A percentile compares a stretch with the other conserved stretches of the same genome.
Evolutionary conservation across 1,284 basidiomycete species (phyloP).

Genomic region (Trametes hirsuta): DNA sequence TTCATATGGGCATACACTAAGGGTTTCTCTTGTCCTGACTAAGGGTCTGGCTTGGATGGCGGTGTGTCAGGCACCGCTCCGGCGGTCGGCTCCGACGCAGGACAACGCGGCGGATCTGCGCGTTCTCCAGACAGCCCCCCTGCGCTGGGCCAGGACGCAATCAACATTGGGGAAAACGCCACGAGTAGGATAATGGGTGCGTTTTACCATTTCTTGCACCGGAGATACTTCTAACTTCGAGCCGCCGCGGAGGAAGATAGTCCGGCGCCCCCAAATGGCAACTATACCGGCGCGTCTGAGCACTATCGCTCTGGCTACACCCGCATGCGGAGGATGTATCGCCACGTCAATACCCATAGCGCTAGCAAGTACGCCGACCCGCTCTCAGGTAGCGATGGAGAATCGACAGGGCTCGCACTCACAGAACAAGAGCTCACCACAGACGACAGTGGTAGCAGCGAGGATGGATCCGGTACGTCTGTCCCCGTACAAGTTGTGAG

Average conservation of each 20-base stretch:
- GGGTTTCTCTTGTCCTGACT: not conserved
- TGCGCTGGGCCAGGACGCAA: slow-evolving; percentile 1
- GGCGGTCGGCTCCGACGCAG: slow-evolving; percentile 14
- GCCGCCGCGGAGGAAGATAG: too few relatives aligned
- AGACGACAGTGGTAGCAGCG: too few relatives aligned
- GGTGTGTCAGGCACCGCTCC: slow-evolving; percentile 14
- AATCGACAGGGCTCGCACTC: too few relatives aligned
- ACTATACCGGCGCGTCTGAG: too few relatives aligned
- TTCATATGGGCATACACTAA: too few relatives aligned
- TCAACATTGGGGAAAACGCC: not conserved
- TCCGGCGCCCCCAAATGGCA: too few relatives aligned
- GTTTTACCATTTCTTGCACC: not conserved
- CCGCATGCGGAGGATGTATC: slow-evolving; percentile 2
- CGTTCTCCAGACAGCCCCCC: slow-evolving; percentile 9
- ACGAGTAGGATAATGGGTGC: not conserved
- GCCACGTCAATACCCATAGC: too few relatives aligned
- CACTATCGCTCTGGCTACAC: not conserved
- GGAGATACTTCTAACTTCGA: too few relatives aligned
- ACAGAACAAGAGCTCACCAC: too few relatives aligned
- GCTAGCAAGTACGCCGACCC: too few relatives aligned
- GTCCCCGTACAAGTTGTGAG: too few relatives aligned
- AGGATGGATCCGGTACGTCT: slow-evolving; percentile 5
- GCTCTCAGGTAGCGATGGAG: too few relatives aligned
- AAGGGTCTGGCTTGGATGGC: slow-evolving; percentile 5
- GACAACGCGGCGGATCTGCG: slow-evolving; percentile 4